phyloP scores from a whole-genome alignment of 352 stramenopile species.

The Aphanomyces astaci region DNA sequence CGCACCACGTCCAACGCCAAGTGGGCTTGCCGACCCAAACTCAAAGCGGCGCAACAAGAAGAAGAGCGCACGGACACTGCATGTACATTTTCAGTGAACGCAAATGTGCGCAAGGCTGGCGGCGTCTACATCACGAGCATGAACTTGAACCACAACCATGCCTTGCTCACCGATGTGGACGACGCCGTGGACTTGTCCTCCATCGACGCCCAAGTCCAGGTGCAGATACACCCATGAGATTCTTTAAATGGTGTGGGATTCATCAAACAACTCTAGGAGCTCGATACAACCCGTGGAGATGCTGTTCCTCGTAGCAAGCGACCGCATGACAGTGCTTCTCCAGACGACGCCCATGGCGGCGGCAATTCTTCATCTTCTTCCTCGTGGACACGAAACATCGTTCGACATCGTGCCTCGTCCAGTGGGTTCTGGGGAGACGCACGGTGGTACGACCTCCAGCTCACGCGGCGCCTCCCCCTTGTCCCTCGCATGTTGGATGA shows the following conservation, averaged over 20 bases:
- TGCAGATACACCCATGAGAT: too few species aligned
- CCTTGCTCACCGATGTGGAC: background rate
- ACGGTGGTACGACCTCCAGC: constrained; percentile 69
- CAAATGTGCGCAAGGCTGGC: background rate
- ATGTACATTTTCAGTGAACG: constrained; percentile 2
- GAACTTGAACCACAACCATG: constrained; percentile 11
- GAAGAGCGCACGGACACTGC: background rate
- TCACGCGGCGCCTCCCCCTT: constrained; percentile 48
- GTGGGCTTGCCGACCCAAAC: background rate
- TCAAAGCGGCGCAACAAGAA: background rate
- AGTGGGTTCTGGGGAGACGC: constrained; percentile 65
- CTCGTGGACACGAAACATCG: constrained; percentile 3
- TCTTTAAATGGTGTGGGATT: too few species aligned
- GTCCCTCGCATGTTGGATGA: constrained; percentile 54
- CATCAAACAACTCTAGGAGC: too few species aligned
- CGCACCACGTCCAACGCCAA: constrained; percentile 1
- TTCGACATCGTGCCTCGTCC: background rate
- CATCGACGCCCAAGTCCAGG: background rate
- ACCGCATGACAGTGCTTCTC: background rate
- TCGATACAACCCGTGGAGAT: background rate
- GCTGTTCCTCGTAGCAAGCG: background rate
- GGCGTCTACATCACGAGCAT: constrained; percentile 9
- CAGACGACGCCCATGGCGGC: background rate
- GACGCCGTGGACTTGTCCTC: background rate
- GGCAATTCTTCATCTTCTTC: too few species aligned